Base-by-base conservation (phyloP, 140 eudicot species). In the Ambrosia hybrid region DNA sequence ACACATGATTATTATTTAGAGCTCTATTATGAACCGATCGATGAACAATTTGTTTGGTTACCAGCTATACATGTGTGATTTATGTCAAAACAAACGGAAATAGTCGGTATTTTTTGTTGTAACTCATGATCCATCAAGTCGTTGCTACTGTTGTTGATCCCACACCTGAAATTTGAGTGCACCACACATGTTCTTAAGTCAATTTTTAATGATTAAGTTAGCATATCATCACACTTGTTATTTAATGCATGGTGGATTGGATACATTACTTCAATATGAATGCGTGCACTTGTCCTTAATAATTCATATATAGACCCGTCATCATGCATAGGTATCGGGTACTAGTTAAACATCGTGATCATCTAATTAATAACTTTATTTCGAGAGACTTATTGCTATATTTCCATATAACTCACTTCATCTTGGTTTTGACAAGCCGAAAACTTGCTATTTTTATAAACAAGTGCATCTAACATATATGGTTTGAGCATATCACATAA, bases 321-420 rank as follows among this genome's bases (percentile, higher is more conserved):
- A 21, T 21, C 26, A 21, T 21, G 41, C 11, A 67, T 67, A 51
- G 60, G 65, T 59, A 39, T 79, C 67, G 11, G 72, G 38, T 38
- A 67, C 75, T 49, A 15, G 75, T 67, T 79, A 58, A 49, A 79
- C 33, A 75, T 73, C 79, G 8, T 39, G 2, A 65, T 79, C 83
- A 58, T 66, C 66, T 30, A 73, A 57, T 79, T 56, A 78, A 34
- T 74, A 57, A n/a, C 36, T 21, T 21, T 21, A 21, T 21, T 21
- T 21, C 26, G 26, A 21, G 26, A 21, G 55, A 65, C 30, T 10
- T 51, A 5, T 36, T 52, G 10, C 9, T 52, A 74, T 74, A 65
- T 74, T 49, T 63, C 38, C 6, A 10, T 33, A 49, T 65, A 52
- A 34, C 59, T 41, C 21, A 16, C 79, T 36, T 45, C 69, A 58